Base-by-base conservation (phyloP, 805 yeast genomes). In the Wickerhamomyces pijperi region DNA sequence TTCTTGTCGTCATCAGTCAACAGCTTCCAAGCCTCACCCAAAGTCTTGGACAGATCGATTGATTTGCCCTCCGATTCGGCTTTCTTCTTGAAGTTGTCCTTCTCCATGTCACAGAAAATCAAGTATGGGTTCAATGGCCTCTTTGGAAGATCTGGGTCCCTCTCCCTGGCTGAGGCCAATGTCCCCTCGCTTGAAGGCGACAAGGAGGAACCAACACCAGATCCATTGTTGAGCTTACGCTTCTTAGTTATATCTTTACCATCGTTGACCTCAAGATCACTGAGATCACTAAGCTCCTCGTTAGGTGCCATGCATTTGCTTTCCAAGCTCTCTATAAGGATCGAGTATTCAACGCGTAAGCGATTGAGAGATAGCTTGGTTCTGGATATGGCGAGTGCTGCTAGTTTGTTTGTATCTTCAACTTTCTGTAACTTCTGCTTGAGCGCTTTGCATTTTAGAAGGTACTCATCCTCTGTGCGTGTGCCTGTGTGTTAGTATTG, bases 71-170 rank as follows among this genome's bases (percentile, higher is more conserved):
- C 71, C 37, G 66, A 65, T 44, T 74, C 82, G 38, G 77, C 65
- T 44, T 72, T 74, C 37, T 70, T 67, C 44, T 74, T 76, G 31
- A 85, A 70, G 37, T 71, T 66, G 36, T 84, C 95, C 58, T 83
- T 83, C 53, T 85, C 94, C 62, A 73, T 63, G 42, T 88, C 97
- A 60, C 96, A 88, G 54, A 82, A 87, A 31, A 85, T 72, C 45
- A 85, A 65, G 53, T 87, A 88, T 5, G 96, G 95, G 58, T 87
- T 88, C 3, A 92, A 80, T 5, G 96, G 95, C 51, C 94, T 69
- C 50, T 82, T 85, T 17, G 96, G 97, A 51, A 81, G 69, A 48
- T 77, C 78, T 9, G 95, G 95, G 57, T 87, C 94, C 50, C 87
- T 74, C 9, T 69, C 65, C 43, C 40, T 45, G 4, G 45, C 38